phyloP scores from a whole-genome alignment of 352 stramenopile genomes.

The Phytophthora ohioensis region DNA sequence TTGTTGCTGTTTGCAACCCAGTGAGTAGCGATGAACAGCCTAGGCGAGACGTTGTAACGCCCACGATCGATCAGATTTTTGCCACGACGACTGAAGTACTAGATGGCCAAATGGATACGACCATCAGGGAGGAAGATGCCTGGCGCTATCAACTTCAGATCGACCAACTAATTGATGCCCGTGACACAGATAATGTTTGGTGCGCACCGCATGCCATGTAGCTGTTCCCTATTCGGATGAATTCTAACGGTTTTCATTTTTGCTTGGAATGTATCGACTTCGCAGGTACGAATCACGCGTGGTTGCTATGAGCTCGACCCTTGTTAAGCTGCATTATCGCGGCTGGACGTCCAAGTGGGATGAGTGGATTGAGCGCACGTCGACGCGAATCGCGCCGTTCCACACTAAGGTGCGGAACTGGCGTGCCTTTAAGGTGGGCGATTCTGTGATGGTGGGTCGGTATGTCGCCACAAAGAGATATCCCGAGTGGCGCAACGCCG shows the following conservation, averaged over 20 bases:
- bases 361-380: slow-evolving; percentile 94
- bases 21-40: background rate
- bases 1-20: background rate
- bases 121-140: slow-evolving; percentile 35
- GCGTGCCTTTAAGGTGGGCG: slow-evolving; percentile 60
- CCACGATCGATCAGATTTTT: slow-evolving; percentile 15
- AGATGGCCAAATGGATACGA: slow-evolving; percentile 12
- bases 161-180: slow-evolving; percentile 68
- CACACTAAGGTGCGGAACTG: slow-evolving; percentile 84
- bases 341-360: slow-evolving; percentile 97
- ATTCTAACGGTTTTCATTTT: background rate
- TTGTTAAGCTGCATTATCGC: slow-evolving; percentile 96
- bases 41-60: background rate
- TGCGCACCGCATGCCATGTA: slow-evolving; percentile 12
- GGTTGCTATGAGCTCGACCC: slow-evolving; percentile 48
- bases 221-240: background rate
- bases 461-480: slow-evolving; percentile 39
- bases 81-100: slow-evolving; percentile 14
- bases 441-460: slow-evolving; percentile 63
- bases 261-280: background rate
- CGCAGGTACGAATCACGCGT: slow-evolving; percentile 70
- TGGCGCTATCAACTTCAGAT: slow-evolving; percentile 68
- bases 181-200: slow-evolving; percentile 79
- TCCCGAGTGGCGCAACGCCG: slow-evolving; percentile 68
- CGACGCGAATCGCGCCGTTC: slow-evolving; percentile 92